Evolutionary conservation across 1,284 basidiomycete genomes (phyloP), one percentile per base, ranked within the genome.

Genomic region (Coriolopsis trogii): DNA sequence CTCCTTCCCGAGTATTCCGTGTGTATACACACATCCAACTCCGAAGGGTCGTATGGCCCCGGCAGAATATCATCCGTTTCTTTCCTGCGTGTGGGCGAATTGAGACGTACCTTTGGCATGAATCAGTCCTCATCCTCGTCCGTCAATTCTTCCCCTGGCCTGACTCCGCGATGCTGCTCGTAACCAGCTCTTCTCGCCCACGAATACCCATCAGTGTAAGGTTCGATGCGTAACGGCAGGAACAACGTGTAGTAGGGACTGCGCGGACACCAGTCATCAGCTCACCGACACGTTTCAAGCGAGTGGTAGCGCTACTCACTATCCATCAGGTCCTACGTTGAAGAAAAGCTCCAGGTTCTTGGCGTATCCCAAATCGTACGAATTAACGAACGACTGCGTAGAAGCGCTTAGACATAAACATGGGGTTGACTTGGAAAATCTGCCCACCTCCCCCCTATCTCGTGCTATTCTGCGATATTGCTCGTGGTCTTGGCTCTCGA

Each of bases 401-500:
- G 42, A 3, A 2, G 6, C 15, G 4, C 16, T 42, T 13, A 42
- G 21, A 8, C 7, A 9, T 12, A 2, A 34, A 21, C n/a, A 8
- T 23, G 20, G 36, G 40, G 25, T n/a, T 36, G 21, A 28, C 26
- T 33, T 53, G 48, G 10, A 46, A 25, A 15, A 51, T 3, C 3
- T 39, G 70, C 78, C 37, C 52, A 89, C 88, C 72, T 93, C 82
- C 31, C 86, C 87, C 30, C 92, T 78, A 13, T 75, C 72, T 57
- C 81, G 80, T 0, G 94, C 93, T 29, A 84, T 71, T 54, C 77
- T 81, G 1, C 82, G 75, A 64, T 98, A 96, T 37, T 89, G 79
- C 8, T 84, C 84, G 66, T 95, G 85, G 65, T 99, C 96, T 61
- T 94, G 91, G 3, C 79, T 79, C 71, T 99, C 97, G 13, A 98